Evolutionary conservation across 139 green algal species (phyloP).

Genomic region (Coccomyxa sp.): DNA sequence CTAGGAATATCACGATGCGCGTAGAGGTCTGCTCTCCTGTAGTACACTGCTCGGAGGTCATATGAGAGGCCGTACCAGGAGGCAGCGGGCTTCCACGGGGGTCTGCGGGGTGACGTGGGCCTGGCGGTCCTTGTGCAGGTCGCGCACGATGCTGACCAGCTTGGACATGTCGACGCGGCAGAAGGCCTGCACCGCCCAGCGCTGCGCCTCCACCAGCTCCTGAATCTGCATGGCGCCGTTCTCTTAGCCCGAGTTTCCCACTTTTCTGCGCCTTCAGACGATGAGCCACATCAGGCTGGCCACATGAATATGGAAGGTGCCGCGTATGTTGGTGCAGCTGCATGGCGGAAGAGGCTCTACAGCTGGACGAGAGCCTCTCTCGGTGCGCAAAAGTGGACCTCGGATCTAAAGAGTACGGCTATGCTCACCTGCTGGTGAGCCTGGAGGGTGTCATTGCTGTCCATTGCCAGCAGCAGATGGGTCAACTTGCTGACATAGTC

Average conservation of each 20-base stretch:
- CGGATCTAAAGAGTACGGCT: too few species aligned
- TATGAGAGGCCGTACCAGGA: neutral
- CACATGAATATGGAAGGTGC: too few species aligned
- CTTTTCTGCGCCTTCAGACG: too few species aligned
- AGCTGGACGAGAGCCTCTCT: neutral
- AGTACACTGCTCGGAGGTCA: too few species aligned
- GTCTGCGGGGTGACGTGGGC: neutral
- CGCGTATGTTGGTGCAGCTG: too few species aligned
- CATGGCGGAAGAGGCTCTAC: too few species aligned
- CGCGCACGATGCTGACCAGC: neutral
- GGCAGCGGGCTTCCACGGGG: neutral
- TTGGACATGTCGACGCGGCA: neutral
- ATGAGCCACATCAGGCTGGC: too few species aligned
- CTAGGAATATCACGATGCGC: too few species aligned
- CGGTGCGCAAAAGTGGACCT: neutral
- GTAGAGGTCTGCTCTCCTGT: too few species aligned
- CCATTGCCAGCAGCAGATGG: neutral
- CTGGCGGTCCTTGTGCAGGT: neutral
- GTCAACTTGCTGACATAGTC: conserved; percentile 1
- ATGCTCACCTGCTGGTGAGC: too few species aligned
- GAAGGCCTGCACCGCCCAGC: neutral
- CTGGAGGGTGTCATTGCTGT: neutral
- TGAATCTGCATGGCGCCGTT: too few species aligned
- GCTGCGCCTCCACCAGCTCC: conserved; percentile 2
- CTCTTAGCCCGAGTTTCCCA: too few species aligned